Evolutionary conservation across 345 rosid species (phyloP).

Genomic region (Bruguiera gymnorhiza): DNA sequence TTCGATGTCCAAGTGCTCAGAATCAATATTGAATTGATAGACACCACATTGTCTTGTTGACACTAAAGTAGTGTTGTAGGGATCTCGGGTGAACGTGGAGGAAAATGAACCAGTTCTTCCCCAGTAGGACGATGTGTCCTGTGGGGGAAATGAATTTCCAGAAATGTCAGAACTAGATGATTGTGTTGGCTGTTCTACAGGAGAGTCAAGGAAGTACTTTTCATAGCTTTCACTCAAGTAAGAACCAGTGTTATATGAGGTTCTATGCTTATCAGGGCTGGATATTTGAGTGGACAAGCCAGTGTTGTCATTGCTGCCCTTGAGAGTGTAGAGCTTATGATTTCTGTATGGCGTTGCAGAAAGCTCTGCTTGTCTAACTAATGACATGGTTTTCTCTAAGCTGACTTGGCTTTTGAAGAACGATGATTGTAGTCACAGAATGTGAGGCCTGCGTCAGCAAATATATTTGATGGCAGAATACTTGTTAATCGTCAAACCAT

Average conservation of each 20-base stretch:
- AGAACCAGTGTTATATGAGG: slow-evolving; percentile 51
- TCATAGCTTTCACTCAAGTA: slow-evolving; percentile 66
- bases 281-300: slow-evolving; percentile 42
- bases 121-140: slow-evolving; percentile 46
- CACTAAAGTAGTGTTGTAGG: slow-evolving; percentile 35
- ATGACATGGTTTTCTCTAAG: slow-evolving; percentile 46
- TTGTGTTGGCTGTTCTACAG: slow-evolving; percentile 46
- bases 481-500: neutral
- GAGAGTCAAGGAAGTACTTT: slow-evolving; percentile 75
- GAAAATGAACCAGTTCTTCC: slow-evolving; percentile 45
- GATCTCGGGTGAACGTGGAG: slow-evolving; percentile 34
- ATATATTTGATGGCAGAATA: neutral
- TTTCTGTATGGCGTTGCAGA: slow-evolving; percentile 48
- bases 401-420: slow-evolving; percentile 20
- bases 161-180: slow-evolving; percentile 57
- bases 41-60: slow-evolving; percentile 22
- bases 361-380: slow-evolving; percentile 58
- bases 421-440: slow-evolving; percentile 4
- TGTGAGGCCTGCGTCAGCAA: slow-evolving; percentile 23
- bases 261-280: slow-evolving; percentile 50
- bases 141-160: slow-evolving; percentile 43
- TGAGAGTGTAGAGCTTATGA: slow-evolving; percentile 51
- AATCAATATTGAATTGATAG: slow-evolving; percentile 37
- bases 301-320: slow-evolving; percentile 42
- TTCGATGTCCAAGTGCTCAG: slow-evolving; percentile 43